Evolutionary conservation across 2,329 filamentous ascomycete genomes (phyloP).

Genomic region (Colletotrichum kahawae): DNA sequence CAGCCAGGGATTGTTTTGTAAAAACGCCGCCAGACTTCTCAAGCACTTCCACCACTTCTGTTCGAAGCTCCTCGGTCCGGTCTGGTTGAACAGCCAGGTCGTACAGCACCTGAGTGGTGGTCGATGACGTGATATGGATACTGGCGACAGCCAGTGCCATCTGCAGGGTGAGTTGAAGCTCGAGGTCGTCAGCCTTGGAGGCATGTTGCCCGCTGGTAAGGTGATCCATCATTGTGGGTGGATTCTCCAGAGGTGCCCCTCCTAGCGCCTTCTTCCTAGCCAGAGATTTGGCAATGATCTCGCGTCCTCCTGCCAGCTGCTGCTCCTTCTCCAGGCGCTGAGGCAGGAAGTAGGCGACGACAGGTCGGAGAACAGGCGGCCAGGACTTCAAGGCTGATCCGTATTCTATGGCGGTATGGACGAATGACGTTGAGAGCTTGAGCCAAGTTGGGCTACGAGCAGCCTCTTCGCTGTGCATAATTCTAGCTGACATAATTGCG

Average conservation of each 20-base stretch:
- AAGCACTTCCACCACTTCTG: conserved; percentile 50
- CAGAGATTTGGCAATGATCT: not conserved
- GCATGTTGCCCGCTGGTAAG: not conserved
- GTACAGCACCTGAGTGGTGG: conserved; percentile 49
- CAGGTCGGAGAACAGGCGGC: not conserved
- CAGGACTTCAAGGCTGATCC: not conserved
- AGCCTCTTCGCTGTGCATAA: not conserved
- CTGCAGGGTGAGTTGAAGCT: not conserved
- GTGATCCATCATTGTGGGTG: not conserved
- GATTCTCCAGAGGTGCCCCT: not conserved
- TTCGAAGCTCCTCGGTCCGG: conserved; percentile 52
- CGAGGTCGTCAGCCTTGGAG: not conserved
- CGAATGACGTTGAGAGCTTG: not conserved
- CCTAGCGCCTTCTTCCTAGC: not conserved
- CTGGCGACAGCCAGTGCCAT: conserved; percentile 15
- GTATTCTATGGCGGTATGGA: not conserved
- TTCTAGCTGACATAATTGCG: not conserved
- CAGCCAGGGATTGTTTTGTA: conserved; percentile 37
- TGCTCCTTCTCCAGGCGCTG: not conserved
- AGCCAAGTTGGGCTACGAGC: not conserved
- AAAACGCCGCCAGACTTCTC: conserved; percentile 35
- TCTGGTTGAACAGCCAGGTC: conserved; percentile 55
- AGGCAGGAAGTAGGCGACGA: not conserved
- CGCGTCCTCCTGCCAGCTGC: not conserved
- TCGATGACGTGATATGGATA: conserved; percentile 55